Evolutionary conservation across 2,329 filamentous ascomycete species (phyloP).

Genomic region (Trichoderma brevicompactum): DNA sequence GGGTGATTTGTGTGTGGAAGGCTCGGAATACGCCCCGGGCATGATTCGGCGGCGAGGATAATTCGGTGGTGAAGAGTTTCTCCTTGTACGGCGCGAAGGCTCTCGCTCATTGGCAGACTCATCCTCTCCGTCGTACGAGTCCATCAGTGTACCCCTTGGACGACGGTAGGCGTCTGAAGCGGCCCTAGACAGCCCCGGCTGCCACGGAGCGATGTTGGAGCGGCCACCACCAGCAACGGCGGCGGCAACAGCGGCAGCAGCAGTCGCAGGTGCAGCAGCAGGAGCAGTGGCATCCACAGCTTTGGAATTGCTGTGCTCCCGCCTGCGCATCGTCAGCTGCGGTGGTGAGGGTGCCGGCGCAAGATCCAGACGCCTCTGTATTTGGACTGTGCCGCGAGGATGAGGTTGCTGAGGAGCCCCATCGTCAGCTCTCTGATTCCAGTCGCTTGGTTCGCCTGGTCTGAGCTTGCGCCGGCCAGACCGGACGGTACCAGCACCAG

Average conservation of each 20-base stretch:
- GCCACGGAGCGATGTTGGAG: slow-evolving; percentile 39
- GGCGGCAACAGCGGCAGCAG: slow-evolving; percentile 9
- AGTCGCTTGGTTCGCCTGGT: slow-evolving; percentile 30
- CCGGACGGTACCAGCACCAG: slow-evolving; percentile 37
- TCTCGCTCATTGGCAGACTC: slow-evolving; percentile 27
- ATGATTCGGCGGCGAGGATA: slow-evolving; percentile 24
- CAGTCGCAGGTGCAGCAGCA: slow-evolving; percentile 21
- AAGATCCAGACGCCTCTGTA: slow-evolving; percentile 39
- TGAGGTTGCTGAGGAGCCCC: slow-evolving; percentile 39
- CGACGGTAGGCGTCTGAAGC: slow-evolving; percentile 41
- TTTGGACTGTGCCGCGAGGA: slow-evolving; percentile 35
- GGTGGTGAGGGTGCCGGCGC: slow-evolving; percentile 18
- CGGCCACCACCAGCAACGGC: slow-evolving; percentile 25
- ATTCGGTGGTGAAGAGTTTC: slow-evolving; percentile 28
- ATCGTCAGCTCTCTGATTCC: slow-evolving; percentile 34
- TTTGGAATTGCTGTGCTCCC: slow-evolving; percentile 35
- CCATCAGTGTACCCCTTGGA: slow-evolving; percentile 35
- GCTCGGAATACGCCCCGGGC: slow-evolving; percentile 29
- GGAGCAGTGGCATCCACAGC: slow-evolving; percentile 37
- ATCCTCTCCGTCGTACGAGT: slow-evolving; percentile 28
- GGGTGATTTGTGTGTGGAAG: slow-evolving; percentile 24
- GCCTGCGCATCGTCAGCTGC: slow-evolving; percentile 36
- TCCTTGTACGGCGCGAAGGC: slow-evolving; percentile 23
- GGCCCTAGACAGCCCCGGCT: slow-evolving; percentile 37
- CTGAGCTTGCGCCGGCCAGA: slow-evolving; percentile 38